Base-by-base conservation (phyloP, 352 stramenopile species). In the Phytopythium litorale region DNA sequence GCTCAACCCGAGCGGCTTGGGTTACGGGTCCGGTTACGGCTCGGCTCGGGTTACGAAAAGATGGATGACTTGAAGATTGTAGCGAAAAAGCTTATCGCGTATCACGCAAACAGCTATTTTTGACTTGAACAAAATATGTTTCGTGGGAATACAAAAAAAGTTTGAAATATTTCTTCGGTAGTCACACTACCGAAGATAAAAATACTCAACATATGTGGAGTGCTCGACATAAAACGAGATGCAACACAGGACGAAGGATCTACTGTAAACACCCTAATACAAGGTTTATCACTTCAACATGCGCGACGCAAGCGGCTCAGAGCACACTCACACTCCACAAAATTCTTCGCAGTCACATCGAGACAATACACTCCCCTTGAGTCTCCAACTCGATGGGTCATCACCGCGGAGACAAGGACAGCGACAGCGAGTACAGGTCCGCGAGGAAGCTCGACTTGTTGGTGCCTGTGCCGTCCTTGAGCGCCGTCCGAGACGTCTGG, bases 391-490 rank as follows among this genome's bases (percentile, higher is more conserved):
- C 4, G 16, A 4, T 16, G 5, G 35, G 35, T 4, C 16, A 19
- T 46, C 32, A 46, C 33, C 32, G 35, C 6, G 52, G 52, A 25
- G 55, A 60, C n/a, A 51, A 64, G 37, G 72, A 77, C 50, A 68
- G 72, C 40, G 72, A 80, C 51, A 77, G 43, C 46, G 72, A 80
- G 54, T 80, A 80, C 42, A 80, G 50, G 51, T 80, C 72, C 37
- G 69, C 74, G 7, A 80, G 67, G 45, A 80, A 80, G 0, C 61
- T 67, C 30, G 76, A 64, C 64, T 80, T 80, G 60, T 77, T 67
- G 15, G 25, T 28, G n/a, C 40, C 30, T 28, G 70, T 15, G 72
- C 6, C 13, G 13, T 18, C 28, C 25, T 38, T 54, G 25, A 23
- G 12, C 16, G 46, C 13, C 12, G 13, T 7, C 28, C 48, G 25